Percentiles rank a stretch among this genome's conserved stretches.
Conservation (phyloP, 495 filamentous ascomycete species). For the Chaetomium tenue region DNA sequence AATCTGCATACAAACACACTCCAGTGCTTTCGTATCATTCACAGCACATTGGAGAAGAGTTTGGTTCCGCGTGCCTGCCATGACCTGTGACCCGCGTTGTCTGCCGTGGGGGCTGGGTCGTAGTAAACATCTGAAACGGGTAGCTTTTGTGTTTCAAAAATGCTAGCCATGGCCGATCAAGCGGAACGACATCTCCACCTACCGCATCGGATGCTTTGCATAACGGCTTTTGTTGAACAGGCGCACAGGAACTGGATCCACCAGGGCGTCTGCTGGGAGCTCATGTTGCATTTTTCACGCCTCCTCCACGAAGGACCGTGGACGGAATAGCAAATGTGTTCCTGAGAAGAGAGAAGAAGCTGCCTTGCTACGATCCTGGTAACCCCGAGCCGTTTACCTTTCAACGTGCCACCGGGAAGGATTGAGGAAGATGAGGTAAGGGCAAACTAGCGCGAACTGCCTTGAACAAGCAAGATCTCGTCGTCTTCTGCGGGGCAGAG, state of each 20-base stretch:
- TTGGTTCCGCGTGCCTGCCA: neutral
- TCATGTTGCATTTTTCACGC: neutral
- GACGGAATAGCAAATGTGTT: neutral
- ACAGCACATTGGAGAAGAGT: neutral
- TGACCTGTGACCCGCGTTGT: slow-evolving; percentile 5
- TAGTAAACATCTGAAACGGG: slow-evolving; percentile 22
- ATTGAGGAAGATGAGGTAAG: slow-evolving; percentile 4
- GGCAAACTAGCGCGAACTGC: neutral
- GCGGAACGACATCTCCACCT: slow-evolving; percentile 3
- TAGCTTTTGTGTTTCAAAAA: slow-evolving; percentile 24
- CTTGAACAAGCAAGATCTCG: neutral
- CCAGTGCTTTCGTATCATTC: too few species aligned
- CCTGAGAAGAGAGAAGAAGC: neutral
- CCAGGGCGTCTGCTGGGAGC: neutral
- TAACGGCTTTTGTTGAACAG: neutral
- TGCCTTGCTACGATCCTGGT: neutral
- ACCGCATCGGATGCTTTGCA: slow-evolving; percentile 13
- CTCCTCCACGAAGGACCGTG: neutral
- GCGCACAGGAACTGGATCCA: neutral
- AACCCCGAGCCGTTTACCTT: neutral
- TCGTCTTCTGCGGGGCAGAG: neutral
- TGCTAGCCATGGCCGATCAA: slow-evolving; percentile 22
- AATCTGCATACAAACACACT: neutral
- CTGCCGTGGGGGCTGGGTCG: neutral
- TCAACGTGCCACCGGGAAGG: neutral